A percentile compares a stretch with the other conserved stretches of the same genome.
Conservation (phyloP, 257 asterid genomes). For the Solanum raphanifolium region DNA sequence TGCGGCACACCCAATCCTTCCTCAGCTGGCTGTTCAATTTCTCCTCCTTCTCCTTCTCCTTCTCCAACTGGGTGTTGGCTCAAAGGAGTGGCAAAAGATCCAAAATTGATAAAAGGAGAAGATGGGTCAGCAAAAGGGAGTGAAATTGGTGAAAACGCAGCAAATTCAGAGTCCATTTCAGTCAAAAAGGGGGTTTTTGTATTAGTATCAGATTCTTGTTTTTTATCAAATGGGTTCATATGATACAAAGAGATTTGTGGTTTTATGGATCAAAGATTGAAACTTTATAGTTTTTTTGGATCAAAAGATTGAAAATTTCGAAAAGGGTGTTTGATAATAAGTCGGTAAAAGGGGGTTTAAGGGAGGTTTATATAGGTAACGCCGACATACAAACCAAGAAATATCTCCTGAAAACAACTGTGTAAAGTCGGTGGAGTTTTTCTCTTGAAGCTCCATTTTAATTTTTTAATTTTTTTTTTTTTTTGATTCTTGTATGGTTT, state of each 20-base stretch:
- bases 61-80: background rate
- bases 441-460: constrained; percentile 1
- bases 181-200: background rate
- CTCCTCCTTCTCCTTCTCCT: background rate
- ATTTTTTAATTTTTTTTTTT: too few species aligned
- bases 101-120: constrained; percentile 19
- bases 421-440: constrained; percentile 46
- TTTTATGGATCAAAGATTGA: background rate
- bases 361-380: constrained; percentile 32
- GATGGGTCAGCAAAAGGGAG: background rate
- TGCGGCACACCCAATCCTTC: constrained; percentile 25
- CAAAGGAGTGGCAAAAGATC: constrained; percentile 10
- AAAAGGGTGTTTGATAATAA: background rate
- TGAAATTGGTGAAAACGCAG: background rate
- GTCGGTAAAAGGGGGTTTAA: constrained; percentile 8
- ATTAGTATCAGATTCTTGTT: background rate
- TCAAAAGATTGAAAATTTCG: background rate
- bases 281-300: background rate
- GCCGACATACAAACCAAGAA: constrained; percentile 18
- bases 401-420: constrained; percentile 12
- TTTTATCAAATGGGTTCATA: constrained; percentile 30
- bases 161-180: background rate
- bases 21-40: background rate
- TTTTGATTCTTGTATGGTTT: background rate
- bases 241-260: background rate